phyloP scores from a whole-genome alignment of 768 basidiomycete genomes.

The Macrolepiota dolichaula region DNA sequence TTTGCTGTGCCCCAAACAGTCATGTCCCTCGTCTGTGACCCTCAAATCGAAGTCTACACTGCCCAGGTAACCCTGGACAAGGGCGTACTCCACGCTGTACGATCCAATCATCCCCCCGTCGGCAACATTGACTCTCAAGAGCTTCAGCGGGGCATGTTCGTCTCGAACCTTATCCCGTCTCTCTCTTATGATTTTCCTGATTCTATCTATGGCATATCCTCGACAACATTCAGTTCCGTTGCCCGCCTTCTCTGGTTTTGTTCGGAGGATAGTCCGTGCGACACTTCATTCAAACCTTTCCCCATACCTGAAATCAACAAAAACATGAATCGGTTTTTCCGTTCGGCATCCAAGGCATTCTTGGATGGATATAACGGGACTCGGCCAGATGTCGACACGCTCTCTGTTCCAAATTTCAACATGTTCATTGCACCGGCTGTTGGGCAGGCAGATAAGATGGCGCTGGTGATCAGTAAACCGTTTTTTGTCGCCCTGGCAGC shows the following conservation, averaged over 20 bases:
- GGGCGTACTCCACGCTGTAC: neutral
- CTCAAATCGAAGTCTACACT: neutral
- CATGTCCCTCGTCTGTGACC: neutral
- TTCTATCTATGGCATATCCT: neutral
- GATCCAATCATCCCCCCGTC: neutral
- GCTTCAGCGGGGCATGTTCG: neutral
- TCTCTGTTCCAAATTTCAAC: neutral
- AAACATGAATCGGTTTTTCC: neutral
- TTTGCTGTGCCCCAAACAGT: neutral
- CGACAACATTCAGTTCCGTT: neutral
- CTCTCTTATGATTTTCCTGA: neutral
- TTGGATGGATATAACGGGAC: conserved; percentile 1
- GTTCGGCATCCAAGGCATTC: neutral
- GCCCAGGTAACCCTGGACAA: neutral
- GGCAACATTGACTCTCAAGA: neutral
- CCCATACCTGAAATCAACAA: neutral
- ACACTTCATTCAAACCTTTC: too few relatives aligned
- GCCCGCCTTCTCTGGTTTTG: too few relatives aligned
- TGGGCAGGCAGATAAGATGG: neutral
- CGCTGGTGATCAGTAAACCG: neutral
- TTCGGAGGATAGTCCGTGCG: too few relatives aligned
- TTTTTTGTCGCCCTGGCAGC: neutral
- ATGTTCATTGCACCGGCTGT: neutral
- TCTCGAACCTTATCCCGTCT: neutral
- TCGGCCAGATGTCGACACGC: neutral